A percentile compares a stretch with the other conserved stretches of the same genome.
phyloP scores from a whole-genome alignment of 164 flowering plant species.

The Sedum album region DNA sequence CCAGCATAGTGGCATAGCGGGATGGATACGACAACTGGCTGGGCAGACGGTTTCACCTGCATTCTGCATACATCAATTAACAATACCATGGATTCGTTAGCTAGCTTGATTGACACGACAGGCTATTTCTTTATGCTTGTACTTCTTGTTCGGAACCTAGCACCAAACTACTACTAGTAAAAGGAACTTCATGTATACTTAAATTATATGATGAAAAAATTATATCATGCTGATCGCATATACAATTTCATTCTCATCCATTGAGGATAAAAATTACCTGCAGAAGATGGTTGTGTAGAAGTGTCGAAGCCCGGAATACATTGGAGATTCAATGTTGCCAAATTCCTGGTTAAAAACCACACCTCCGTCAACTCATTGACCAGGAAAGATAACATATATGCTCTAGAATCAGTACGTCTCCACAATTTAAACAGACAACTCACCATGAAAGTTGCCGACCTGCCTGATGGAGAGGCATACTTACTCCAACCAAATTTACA shows the following conservation, averaged over 20 bases:
- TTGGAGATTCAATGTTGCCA: constrained; percentile 83
- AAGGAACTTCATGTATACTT: neutral
- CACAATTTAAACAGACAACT: constrained; percentile 15
- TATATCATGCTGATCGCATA: neutral
- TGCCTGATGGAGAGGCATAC: constrained; percentile 62
- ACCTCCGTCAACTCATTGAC: neutral
- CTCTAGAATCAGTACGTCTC: neutral
- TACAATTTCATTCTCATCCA: neutral
- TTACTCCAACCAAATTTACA: constrained; percentile 98
- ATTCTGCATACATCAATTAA: constrained; percentile 47
- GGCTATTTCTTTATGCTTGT: neutral
- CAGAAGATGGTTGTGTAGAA: constrained; percentile 65
- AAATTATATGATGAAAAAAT: neutral
- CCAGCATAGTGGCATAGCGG: constrained; percentile 87
- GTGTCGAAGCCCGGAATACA: constrained; percentile 65
- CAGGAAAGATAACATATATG: neutral
- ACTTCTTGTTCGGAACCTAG: neutral
- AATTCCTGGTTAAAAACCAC: constrained; percentile 57
- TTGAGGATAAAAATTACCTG: constrained; percentile 30
- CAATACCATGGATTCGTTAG: neutral
- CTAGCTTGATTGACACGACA: neutral
- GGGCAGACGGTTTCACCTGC: constrained; percentile 72
- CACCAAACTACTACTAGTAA: neutral
- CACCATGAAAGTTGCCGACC: constrained; percentile 79
- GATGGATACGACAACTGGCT: constrained; percentile 67